Conservation (phyloP, 2,329 filamentous ascomycete species). For the Colletotrichum plurivorum region DNA sequence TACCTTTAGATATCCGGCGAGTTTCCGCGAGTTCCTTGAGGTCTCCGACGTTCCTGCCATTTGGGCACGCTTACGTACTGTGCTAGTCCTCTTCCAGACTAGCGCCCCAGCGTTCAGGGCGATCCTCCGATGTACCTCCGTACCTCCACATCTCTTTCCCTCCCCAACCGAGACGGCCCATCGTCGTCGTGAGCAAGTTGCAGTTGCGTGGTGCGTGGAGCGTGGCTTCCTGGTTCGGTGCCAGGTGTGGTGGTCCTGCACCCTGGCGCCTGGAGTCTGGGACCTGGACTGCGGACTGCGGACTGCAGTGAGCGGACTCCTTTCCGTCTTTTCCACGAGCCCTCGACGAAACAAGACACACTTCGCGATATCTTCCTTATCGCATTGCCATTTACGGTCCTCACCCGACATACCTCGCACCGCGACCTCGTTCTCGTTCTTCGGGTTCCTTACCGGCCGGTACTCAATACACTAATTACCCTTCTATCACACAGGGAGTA, state of each 20-base stretch:
- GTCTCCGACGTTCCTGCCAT: too few relatives aligned
- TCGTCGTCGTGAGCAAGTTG: conserved; percentile 2
- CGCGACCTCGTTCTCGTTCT: background rate
- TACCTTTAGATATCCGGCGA: too few relatives aligned
- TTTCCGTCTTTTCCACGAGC: conserved; percentile 6
- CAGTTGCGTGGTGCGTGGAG: too few relatives aligned
- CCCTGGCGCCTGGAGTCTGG: conserved; percentile 17
- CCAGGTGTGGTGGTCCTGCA: background rate
- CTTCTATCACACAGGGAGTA: too few relatives aligned
- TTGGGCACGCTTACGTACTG: conserved; percentile 8
- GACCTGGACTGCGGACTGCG: background rate
- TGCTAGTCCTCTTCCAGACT: conserved; percentile 2
- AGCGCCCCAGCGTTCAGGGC: conserved; percentile 2
- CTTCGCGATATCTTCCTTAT: background rate
- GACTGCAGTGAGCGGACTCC: conserved; percentile 1
- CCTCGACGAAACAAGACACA: too few relatives aligned
- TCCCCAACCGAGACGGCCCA: background rate
- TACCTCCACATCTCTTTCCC: conserved; percentile 16
- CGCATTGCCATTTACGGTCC: background rate
- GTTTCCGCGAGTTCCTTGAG: too few relatives aligned
- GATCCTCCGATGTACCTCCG: conserved; percentile 36
- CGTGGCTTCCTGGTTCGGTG: conserved; percentile 14
- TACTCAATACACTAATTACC: too few relatives aligned
- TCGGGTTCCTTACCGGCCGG: too few relatives aligned
- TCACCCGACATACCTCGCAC: background rate